Percentiles rank a stretch among this genome's conserved stretches.
Evolutionary conservation across 2,329 filamentous ascomycete genomes (phyloP).

Genomic region (Xenoacremonium recifei): DNA sequence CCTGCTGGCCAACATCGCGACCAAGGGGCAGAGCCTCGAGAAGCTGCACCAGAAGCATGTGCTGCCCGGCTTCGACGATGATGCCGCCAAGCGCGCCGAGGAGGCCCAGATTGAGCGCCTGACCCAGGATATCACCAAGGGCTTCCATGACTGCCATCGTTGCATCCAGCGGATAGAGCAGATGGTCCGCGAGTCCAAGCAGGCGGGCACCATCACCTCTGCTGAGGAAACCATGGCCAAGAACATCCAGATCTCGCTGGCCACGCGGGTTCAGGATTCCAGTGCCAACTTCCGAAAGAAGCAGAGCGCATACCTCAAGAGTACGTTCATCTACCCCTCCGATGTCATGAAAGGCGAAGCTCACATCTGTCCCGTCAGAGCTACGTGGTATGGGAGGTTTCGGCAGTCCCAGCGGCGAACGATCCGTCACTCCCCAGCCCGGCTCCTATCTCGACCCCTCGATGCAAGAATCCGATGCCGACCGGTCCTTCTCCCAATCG

Average conservation of each 20-base stretch:
- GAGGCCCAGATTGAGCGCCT: slow-evolving; percentile 87
- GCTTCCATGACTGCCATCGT: slow-evolving; percentile 86
- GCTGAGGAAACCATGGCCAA: slow-evolving; percentile 94
- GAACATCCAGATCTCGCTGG: slow-evolving; percentile 92
- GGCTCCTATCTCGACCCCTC: slow-evolving; percentile 76
- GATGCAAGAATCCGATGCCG: slow-evolving; percentile 88
- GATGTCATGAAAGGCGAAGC: not conserved
- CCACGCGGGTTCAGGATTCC: slow-evolving; percentile 83
- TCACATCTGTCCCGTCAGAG: slow-evolving; percentile 50
- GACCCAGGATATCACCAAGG: slow-evolving; percentile 85
- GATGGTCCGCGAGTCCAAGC: slow-evolving; percentile 80
- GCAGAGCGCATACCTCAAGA: slow-evolving; percentile 93
- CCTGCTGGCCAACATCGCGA: slow-evolving; percentile 73
- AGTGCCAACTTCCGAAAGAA: slow-evolving; percentile 95
- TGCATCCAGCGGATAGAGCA: slow-evolving; percentile 84
- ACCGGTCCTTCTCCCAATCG: slow-evolving; percentile 87
- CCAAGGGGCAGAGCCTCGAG: slow-evolving; percentile 81
- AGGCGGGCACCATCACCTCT: slow-evolving; percentile 68
- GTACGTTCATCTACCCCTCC: slow-evolving; percentile 46
- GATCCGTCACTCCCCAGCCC: slow-evolving; percentile 49
- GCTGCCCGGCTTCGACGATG: slow-evolving; percentile 93
- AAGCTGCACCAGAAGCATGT: slow-evolving; percentile 97
- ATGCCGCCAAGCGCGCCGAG: slow-evolving; percentile 81
- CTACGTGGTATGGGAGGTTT: slow-evolving; percentile 69
- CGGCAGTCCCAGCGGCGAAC: slow-evolving; percentile 49